Evolutionary conservation across 2,329 filamentous ascomycete species (phyloP), one percentile per base, ranked within the genome.

Genomic region (Colletotrichum sansevieriae): DNA sequence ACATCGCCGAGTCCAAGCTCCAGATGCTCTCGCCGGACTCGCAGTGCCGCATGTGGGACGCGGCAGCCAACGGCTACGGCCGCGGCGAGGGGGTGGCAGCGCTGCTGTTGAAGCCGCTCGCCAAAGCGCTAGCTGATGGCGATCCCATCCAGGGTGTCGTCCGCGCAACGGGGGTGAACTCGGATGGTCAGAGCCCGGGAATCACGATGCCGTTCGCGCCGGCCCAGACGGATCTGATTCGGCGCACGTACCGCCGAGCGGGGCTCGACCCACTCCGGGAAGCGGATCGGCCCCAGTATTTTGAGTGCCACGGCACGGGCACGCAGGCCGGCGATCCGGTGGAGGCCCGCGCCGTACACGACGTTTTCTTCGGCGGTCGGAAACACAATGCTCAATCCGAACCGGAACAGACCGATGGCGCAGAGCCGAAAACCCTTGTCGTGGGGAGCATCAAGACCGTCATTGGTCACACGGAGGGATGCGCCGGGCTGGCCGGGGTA

Each of bases 301-400:
- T 80, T 0, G 78, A 84, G 66, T 79, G 77, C 25, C 83, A 86
- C 37, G 83, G 82, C 0, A 85, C 83, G 0, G 83, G 83, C 0
- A 85, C 83, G 0, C 55, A 71, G 1, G 76, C 74, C 0, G 84
- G 83, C 0, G 83, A 85, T 60, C 80, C 80, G 0, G 68, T 75
- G 13, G 81, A 83, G 66, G 75, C 77, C 1, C 43, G 51, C 44
- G 59, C 78, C 71, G 33, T 75, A 6, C 6, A 25, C 75, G 58
- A 12, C 78, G 44, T n/a, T 20, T 15, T 47, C 44, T 47, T 47
- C 44, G 44, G 44, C 47, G 22, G 13, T 20, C 20, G 29, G 6
- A 3, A 6, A 6, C 25, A 6, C 1, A 25, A 25, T 25, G 25
- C 25, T 25, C 3, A 25, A 25, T 6, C 25, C 3, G 25, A 25